Percentiles rank a stretch among this genome's conserved stretches.
These are phyloP conservation scores for Penicillium brevicompactum DNA, from an alignment of 2,329 filamentous ascomycete genomes.

Conservation along the genomic window DNA sequence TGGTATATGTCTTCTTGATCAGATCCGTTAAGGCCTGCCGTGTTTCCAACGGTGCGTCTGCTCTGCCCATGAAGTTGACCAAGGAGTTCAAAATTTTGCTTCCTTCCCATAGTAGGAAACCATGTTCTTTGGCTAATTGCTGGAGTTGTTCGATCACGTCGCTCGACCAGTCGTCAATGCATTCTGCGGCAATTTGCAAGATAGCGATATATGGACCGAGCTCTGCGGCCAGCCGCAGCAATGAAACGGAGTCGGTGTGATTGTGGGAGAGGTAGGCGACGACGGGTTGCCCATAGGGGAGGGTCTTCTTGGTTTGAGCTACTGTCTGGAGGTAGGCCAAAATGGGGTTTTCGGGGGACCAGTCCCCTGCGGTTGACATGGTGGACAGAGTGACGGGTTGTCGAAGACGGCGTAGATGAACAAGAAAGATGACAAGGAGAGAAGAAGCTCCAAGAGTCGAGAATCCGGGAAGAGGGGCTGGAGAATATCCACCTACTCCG, in stretches of 20 bases:
- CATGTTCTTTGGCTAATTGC: constrained; percentile 37
- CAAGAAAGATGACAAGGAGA: constrained; percentile 5
- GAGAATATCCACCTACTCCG: constrained; percentile 12
- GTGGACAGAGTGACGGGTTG: constrained; percentile 11
- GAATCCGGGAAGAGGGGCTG: constrained; percentile 19
- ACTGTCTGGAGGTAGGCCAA: constrained; percentile 41
- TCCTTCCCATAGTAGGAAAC: constrained; percentile 45
- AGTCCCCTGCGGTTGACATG: constrained; percentile 19
- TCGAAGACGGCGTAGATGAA: constrained; percentile 1
- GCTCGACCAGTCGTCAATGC: constrained; percentile 62
- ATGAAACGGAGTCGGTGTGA: constrained; percentile 57
- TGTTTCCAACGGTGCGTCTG: constrained; percentile 28
- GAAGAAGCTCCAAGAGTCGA: constrained; percentile 4
- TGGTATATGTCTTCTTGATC: constrained; percentile 42
- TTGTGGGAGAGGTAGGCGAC: constrained; percentile 58
- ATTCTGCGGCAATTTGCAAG: constrained; percentile 64
- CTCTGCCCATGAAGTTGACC: constrained; percentile 34
- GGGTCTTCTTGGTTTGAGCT: constrained; percentile 33
- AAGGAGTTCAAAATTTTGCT: constrained; percentile 42
- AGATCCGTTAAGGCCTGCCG: constrained; percentile 36
- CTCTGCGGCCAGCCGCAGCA: constrained; percentile 59
- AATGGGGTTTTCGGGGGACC: constrained; percentile 35
- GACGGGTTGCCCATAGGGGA: constrained; percentile 43
- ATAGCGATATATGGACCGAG: constrained; percentile 63
- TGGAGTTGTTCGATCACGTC: constrained; percentile 51